Conservation (phyloP, 2,329 filamentous ascomycete species). For the Coniochaeta sp. region DNA sequence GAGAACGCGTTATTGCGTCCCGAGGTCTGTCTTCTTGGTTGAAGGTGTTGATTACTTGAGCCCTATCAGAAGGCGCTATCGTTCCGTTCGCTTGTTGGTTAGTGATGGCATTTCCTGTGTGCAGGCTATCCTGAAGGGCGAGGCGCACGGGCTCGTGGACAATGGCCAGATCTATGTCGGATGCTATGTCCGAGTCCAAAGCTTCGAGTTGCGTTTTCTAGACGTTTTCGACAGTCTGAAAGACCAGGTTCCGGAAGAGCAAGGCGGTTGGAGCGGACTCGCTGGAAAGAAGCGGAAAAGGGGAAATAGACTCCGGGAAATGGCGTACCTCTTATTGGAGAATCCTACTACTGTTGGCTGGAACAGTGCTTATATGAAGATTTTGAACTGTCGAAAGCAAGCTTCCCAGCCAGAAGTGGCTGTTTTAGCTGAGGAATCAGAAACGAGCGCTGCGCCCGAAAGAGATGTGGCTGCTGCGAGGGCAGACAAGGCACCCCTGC, state of each 20-base stretch:
- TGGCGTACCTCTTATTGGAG: constrained; percentile 38
- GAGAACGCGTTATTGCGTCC: constrained; percentile 37
- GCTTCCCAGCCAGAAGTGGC: neutral
- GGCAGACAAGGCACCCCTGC: neutral
- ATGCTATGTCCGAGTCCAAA: constrained; percentile 39
- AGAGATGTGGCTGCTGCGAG: neutral
- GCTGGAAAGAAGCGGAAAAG: neutral
- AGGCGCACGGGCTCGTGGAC: constrained; percentile 41
- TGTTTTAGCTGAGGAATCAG: neutral
- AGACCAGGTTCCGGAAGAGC: neutral
- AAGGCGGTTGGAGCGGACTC: constrained; percentile 3
- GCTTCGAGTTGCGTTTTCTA: constrained; percentile 27
- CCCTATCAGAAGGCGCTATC: constrained; percentile 23
- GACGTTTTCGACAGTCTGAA: constrained; percentile 3
- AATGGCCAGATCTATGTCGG: constrained; percentile 36
- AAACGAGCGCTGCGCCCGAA: neutral
- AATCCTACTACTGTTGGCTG: constrained; percentile 39
- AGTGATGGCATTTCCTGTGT: constrained; percentile 47
- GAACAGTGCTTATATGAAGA: constrained; percentile 32
- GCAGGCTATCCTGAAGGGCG: constrained; percentile 40
- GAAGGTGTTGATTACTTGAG: constrained; percentile 14
- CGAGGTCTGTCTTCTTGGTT: constrained; percentile 42
- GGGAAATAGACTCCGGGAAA: constrained; percentile 10
- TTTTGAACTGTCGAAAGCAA: constrained; percentile 9
- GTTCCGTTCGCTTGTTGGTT: constrained; percentile 38